phyloP scores from a whole-genome alignment of 208 protist species.

The Strigomonas culicis region DNA sequence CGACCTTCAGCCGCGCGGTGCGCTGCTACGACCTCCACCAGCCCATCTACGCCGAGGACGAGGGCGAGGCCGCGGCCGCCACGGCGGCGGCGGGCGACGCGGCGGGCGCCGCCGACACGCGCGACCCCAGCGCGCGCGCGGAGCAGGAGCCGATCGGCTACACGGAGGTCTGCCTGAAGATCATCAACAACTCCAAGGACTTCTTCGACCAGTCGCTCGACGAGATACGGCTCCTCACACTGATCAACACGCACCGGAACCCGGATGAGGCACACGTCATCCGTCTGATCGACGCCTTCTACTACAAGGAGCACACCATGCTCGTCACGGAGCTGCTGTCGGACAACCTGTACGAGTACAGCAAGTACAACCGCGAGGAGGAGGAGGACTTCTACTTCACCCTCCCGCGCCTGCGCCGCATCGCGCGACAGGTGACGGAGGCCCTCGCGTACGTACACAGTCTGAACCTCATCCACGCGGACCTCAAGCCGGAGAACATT shows the following conservation, averaged over 20 bases:
- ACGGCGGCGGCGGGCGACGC: constrained; percentile 10
- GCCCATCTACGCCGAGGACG: constrained; percentile 72
- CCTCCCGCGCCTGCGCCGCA: constrained; percentile 83
- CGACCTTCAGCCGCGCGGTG: constrained; percentile 93
- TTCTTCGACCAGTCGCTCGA: constrained; percentile 98
- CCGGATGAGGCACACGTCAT: constrained; percentile 89
- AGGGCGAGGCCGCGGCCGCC: constrained; percentile 21
- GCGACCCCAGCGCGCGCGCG: not conserved
- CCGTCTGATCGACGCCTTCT: constrained; percentile 94
- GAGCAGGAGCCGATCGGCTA: constrained; percentile 51
- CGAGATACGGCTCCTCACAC: constrained; percentile 94
- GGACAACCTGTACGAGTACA: constrained; percentile 96
- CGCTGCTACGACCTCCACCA: constrained; percentile 92
- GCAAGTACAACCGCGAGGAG: constrained; percentile 92
- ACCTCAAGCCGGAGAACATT: constrained; percentile 97
- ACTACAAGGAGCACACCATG: constrained; percentile 97
- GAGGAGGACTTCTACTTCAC: constrained; percentile 93
- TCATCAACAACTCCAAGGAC: constrained; percentile 97
- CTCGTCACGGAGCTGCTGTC: constrained; percentile 95
- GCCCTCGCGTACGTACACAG: constrained; percentile 92
- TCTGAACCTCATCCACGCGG: constrained; percentile 94
- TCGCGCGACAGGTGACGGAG: constrained; percentile 83
- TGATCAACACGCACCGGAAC: constrained; percentile 91
- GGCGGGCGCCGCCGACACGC: not conserved
- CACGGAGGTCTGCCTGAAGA: constrained; percentile 93